Percentiles rank a stretch among this genome's conserved stretches.
These are phyloP conservation scores for Acacia confusa DNA, from an alignment of 306 rosid species.

Conservation along the genomic window DNA sequence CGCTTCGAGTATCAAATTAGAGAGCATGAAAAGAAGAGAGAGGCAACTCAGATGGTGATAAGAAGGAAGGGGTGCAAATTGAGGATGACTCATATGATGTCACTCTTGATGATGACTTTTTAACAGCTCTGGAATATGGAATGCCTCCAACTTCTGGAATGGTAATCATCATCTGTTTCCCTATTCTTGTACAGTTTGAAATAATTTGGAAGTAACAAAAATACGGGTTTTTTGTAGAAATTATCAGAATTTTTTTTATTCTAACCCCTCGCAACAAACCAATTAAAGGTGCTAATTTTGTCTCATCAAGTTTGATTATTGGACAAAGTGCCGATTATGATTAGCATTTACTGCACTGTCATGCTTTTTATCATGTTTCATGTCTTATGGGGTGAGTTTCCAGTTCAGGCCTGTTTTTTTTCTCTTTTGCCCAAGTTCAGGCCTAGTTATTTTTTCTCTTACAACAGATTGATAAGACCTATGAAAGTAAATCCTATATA, in stretches of 20 bases:
- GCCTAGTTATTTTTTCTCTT: not conserved
- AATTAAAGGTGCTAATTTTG: constrained; percentile 14
- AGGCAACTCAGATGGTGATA: constrained; percentile 40
- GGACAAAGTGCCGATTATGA: constrained; percentile 8
- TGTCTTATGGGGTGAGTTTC: not conserved
- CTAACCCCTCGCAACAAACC: not conserved
- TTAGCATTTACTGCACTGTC: not conserved
- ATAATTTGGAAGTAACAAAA: not conserved
- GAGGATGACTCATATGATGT: constrained; percentile 78
- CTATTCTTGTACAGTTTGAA: not conserved
- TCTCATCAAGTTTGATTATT: not conserved
- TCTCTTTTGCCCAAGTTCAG: not conserved
- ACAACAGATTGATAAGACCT: not conserved
- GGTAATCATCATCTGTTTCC: constrained; percentile 51
- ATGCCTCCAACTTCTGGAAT: constrained; percentile 99
- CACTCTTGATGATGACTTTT: constrained; percentile 88
- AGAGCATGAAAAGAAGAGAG: constrained; percentile 81
- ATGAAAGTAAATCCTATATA: not conserved
- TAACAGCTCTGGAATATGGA: constrained; percentile 96
- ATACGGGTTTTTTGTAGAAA: not conserved
- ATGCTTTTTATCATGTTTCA: not conserved
- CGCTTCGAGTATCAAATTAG: constrained; percentile 90
- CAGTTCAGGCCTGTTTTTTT: not conserved
- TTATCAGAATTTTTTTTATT: not conserved
- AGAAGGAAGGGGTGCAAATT: constrained; percentile 41